Evolutionary conservation across 1,284 basidiomycete genomes (phyloP).

Genomic region (Prillingera fragicola): DNA sequence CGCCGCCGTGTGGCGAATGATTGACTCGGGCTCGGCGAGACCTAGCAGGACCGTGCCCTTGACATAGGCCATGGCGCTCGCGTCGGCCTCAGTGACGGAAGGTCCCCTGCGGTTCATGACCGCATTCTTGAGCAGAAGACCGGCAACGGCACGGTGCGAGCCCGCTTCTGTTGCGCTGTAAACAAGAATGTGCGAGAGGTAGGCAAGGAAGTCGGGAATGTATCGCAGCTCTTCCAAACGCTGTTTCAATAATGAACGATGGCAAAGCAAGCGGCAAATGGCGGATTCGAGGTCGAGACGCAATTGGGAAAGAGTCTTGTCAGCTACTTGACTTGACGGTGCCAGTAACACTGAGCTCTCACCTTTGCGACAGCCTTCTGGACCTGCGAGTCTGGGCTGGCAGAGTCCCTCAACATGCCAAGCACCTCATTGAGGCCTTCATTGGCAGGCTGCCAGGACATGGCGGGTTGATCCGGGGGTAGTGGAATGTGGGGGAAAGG

Average conservation of each 20-base stretch:
- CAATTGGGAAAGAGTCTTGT: neutral
- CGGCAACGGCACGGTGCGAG: slow-evolving; percentile 88
- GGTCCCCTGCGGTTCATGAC: slow-evolving; percentile 25
- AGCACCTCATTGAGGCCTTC: slow-evolving; percentile 47
- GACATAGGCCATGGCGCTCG: slow-evolving; percentile 62
- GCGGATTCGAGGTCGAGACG: neutral
- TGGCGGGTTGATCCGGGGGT: slow-evolving; percentile 12
- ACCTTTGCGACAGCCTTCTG: slow-evolving; percentile 49
- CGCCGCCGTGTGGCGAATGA: slow-evolving; percentile 85
- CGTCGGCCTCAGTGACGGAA: slow-evolving; percentile 24
- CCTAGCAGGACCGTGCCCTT: slow-evolving; percentile 75
- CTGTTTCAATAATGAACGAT: slow-evolving; percentile 48
- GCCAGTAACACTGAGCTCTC: too few species aligned
- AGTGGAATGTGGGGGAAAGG: slow-evolving; percentile 1
- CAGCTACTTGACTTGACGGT: neutral
- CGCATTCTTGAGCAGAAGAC: slow-evolving; percentile 95
- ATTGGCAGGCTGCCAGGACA: slow-evolving; percentile 47
- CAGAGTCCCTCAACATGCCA: slow-evolving; percentile 48
- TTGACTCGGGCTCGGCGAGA: slow-evolving; percentile 69
- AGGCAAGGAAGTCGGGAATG: slow-evolving; percentile 89
- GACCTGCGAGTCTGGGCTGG: slow-evolving; percentile 44
- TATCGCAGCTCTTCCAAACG: slow-evolving; percentile 84
- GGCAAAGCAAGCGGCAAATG: neutral
- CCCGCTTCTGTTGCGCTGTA: slow-evolving; percentile 63
- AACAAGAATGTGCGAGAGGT: slow-evolving; percentile 89